A percentile compares a stretch with the other conserved stretches of the same genome.
Conservation (phyloP, 495 filamentous ascomycete species). For the Penicillium ucsense region DNA sequence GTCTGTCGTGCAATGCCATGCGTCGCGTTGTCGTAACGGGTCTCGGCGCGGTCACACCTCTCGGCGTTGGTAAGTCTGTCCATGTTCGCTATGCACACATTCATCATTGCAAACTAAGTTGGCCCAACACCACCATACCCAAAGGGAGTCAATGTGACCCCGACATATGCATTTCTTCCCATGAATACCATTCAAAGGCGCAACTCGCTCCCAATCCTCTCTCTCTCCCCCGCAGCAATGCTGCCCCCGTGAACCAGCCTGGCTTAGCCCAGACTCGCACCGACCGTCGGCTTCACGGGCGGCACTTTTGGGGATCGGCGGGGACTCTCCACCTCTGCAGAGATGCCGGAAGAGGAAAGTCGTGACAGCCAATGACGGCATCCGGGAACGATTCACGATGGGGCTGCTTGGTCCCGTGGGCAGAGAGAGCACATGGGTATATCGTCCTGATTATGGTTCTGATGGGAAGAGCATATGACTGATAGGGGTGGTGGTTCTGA, state of each 20-base stretch:
- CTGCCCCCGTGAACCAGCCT: not conserved
- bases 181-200: no score
- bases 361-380: slow-evolving; percentile 19
- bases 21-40: slow-evolving; percentile 93
- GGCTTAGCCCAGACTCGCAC: not conserved
- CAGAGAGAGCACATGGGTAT: not conserved
- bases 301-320: not conserved
- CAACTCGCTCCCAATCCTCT: no score
- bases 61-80: slow-evolving; percentile 61
- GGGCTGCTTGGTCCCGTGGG: not conserved
- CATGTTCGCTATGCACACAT: no score
- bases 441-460: no score
- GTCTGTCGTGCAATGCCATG: slow-evolving; percentile 46
- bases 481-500: no score
- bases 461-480: no score
- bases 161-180: no score
- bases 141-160: no score
- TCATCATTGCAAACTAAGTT: no score
- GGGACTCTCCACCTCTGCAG: slow-evolving; percentile 9
- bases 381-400: not conserved
- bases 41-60: slow-evolving; percentile 82
- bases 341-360: slow-evolving; percentile 17
- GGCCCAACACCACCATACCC: no score
- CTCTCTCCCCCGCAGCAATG: no score
- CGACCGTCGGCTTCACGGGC: slow-evolving; percentile 1